These are phyloP conservation scores for Diaporthe eres DNA, from an alignment of 2,329 filamentous ascomycete species.

Conservation along the genomic window DNA sequence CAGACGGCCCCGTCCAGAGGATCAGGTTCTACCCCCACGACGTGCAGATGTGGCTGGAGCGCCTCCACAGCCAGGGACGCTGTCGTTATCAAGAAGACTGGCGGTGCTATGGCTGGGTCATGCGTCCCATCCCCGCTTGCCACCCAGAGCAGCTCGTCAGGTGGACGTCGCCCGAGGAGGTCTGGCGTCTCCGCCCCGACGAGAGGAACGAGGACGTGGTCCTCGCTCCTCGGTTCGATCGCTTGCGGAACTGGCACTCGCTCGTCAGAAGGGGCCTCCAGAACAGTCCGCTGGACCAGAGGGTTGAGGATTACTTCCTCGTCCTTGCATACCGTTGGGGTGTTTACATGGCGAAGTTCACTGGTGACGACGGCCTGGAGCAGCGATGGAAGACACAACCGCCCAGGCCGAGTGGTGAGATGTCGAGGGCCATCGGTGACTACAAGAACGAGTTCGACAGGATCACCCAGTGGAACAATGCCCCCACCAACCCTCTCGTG, in stretches of 20 bases:
- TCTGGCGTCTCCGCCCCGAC: not conserved
- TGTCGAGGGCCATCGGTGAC: slow-evolving; percentile 11
- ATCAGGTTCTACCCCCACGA: slow-evolving; percentile 49
- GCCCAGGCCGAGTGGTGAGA: slow-evolving; percentile 1
- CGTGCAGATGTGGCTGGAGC: slow-evolving; percentile 49
- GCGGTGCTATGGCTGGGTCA: slow-evolving; percentile 47
- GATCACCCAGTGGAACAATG: slow-evolving; percentile 44
- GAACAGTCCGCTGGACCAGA: not conserved
- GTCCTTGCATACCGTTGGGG: slow-evolving; percentile 41
- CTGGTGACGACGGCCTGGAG: not conserved
- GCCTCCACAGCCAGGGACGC: slow-evolving; percentile 48
- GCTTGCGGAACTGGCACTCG: slow-evolving; percentile 32
- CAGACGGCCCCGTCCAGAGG: slow-evolving; percentile 44
- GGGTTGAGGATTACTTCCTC: slow-evolving; percentile 32
- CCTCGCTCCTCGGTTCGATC: slow-evolving; percentile 33
- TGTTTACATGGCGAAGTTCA: slow-evolving; percentile 14
- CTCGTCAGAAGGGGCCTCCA: slow-evolving; percentile 8
- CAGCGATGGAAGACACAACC: slow-evolving; percentile 1
- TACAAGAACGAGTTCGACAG: not conserved
- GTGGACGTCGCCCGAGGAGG: slow-evolving; percentile 42
- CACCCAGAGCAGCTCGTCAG: slow-evolving; percentile 52
- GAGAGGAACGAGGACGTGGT: slow-evolving; percentile 25
- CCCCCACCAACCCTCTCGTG: slow-evolving; percentile 46
- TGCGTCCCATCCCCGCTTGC: slow-evolving; percentile 46
- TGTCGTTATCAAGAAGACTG: slow-evolving; percentile 45